Percentiles rank a stretch among this genome's conserved stretches.
These are phyloP conservation scores for Rubia tinctorum DNA, from an alignment of 305 asterid species.

Conservation along the genomic window DNA sequence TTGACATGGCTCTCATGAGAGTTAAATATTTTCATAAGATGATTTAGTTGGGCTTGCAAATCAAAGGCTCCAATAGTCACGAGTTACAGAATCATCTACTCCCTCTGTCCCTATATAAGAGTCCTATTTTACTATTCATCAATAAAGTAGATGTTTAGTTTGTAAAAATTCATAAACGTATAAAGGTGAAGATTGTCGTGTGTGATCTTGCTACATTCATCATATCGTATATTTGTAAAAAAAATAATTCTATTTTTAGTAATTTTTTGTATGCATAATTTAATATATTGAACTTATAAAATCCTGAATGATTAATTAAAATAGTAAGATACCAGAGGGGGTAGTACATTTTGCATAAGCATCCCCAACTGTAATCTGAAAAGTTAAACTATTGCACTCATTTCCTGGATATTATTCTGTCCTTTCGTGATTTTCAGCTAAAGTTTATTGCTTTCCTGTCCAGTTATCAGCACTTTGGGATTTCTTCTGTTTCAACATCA, in stretches of 20 bases:
- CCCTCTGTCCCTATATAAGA: no score
- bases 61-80: not conserved
- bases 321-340: no score
- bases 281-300: no score
- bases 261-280: no score
- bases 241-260: no score
- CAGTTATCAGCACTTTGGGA: constrained; percentile 98
- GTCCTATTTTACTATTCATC: no score
- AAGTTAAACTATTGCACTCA: not conserved
- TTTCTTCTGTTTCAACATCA: constrained; percentile 87
- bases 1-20: not conserved
- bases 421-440: not conserved
- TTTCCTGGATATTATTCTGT: not conserved
- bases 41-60: not conserved
- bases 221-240: no score
- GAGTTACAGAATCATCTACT: not conserved
- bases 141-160: no score
- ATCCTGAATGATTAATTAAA: no score
- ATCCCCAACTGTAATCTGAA: not conserved
- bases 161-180: no score
- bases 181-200: no score
- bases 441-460: constrained; percentile 23
- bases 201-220: no score
- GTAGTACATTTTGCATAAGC: constrained; percentile 9
- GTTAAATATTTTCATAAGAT: not conserved